Percentiles rank a stretch among this genome's conserved stretches.
These are phyloP conservation scores for Phytophthora boehmeriae DNA, from an alignment of 352 stramenopile species.

Conservation along the genomic window DNA sequence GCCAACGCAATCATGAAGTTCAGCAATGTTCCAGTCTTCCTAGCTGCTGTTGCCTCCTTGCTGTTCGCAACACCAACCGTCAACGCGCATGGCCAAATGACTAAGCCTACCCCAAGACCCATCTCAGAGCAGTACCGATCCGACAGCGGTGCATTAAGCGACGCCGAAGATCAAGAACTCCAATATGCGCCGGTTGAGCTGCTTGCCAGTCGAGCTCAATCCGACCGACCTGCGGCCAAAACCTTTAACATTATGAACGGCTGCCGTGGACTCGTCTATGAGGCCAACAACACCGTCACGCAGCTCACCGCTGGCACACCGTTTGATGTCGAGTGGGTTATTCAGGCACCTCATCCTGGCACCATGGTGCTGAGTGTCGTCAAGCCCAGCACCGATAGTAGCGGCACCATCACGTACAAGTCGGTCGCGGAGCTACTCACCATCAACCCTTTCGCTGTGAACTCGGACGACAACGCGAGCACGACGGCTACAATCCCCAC, in stretches of 20 bases:
- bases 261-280: conserved; percentile 63
- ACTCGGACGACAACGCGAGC: conserved; percentile 11
- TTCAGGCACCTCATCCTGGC: conserved; percentile 63
- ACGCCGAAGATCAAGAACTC: conserved; percentile 55
- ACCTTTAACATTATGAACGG: conserved; percentile 76
- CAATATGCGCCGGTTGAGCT: conserved; percentile 60
- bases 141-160: conserved; percentile 47
- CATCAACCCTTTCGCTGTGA: conserved; percentile 33
- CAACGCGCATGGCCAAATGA: conserved; percentile 46
- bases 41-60: conserved; percentile 6
- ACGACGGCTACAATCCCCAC: conserved; percentile 44
- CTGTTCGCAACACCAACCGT: conserved; percentile 12
- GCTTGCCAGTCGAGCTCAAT: conserved; percentile 50
- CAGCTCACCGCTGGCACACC: conserved; percentile 40
- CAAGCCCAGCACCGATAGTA: conserved; percentile 45
- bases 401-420: conserved; percentile 54
- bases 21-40: conserved; percentile 8
- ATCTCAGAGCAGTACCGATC: conserved; percentile 47
- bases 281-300: conserved; percentile 48
- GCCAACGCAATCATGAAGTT: conserved; percentile 23
- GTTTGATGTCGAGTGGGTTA: conserved; percentile 56
- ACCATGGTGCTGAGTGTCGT: conserved; percentile 61
- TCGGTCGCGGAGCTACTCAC: conserved; percentile 33
- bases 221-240: conserved; percentile 39
- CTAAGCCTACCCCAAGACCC: conserved; percentile 26